Conservation (phyloP, 139 green algal species). For the Tetradesmus obliquus region DNA sequence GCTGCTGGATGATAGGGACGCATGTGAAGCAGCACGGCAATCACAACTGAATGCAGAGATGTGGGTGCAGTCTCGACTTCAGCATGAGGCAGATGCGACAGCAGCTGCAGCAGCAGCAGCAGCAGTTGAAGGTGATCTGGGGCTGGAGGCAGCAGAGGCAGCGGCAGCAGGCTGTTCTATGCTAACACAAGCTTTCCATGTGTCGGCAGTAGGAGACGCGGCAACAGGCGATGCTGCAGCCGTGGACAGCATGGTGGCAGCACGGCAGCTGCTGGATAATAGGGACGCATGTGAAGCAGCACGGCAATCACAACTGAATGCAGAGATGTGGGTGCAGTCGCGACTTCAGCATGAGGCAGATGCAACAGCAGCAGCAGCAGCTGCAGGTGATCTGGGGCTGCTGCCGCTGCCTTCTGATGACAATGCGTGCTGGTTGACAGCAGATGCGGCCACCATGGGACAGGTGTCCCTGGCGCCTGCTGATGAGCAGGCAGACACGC, state of each 20-base stretch:
- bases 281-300: neutral
- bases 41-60: too few relatives aligned
- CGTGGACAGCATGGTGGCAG: neutral
- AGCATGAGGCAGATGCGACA: neutral
- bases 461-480: too few relatives aligned
- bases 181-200: too few relatives aligned
- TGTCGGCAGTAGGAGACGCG: too few relatives aligned
- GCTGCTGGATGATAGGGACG: too few relatives aligned
- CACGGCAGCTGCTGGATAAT: neutral
- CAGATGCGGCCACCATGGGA: too few relatives aligned
- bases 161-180: neutral
- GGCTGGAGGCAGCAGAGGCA: neutral
- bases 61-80: too few relatives aligned
- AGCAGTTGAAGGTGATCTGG: neutral
- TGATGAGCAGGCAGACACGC: neutral
- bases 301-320: neutral
- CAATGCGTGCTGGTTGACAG: neutral
- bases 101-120: neutral
- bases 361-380: neutral
- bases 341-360: neutral
- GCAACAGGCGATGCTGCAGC: too few relatives aligned
- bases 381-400: neutral
- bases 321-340: neutral
- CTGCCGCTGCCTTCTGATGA: neutral
- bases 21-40: too few relatives aligned